Base-by-base conservation (phyloP, 495 filamentous ascomycete species). In the Saxophila tyrrhenica region DNA sequence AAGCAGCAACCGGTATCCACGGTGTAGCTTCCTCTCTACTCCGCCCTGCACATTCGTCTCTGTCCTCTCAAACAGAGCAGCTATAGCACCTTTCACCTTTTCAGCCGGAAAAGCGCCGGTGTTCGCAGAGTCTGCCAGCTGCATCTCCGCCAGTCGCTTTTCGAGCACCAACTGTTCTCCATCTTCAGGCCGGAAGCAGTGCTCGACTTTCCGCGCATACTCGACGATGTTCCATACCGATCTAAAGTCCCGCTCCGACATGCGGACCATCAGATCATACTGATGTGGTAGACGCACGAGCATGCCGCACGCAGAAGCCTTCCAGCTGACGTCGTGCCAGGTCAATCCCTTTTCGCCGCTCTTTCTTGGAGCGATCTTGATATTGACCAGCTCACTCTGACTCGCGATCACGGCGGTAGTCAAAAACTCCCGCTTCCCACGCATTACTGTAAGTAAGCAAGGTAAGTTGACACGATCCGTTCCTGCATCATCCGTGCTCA, bases 281-380 rank as follows among this genome's bases (percentile, higher is more conserved):
- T 83, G 81, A 42, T 82, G 77, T 1, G 84, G 80, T 13, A 94
- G 67, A 51, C 75, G 77, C 24, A 94, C 68, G 22, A 77, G 73
- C 59, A 94, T 72, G 2, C 71, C 73, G 50, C 75, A 73, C 9
- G 72, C 71, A 16, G 81, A 78, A 11, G 78, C 67, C 48, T 82
- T 82, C 88, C 88, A 95, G 45, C 78, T 72, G 21, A 92, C 80
- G 59, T 87, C 80, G 25, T 86, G 76, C 89, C 89, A 94, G 0
- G 78, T 82, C 1, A 83, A 78, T 0, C 58, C 58, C 21, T 29
- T 43, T n/a, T 46, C 38, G n/a, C 42, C 32, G 19, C 50, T 39
- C 56, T 77, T 82, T 58, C 83, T 79, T 20, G 76, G 69, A 53
- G 84, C 84, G 24, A 95, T 82, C 50, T 77, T 68, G n/a, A 94